Conservation (phyloP, 2,329 filamentous ascomycete genomes). For the Atkinsonella texensis region DNA sequence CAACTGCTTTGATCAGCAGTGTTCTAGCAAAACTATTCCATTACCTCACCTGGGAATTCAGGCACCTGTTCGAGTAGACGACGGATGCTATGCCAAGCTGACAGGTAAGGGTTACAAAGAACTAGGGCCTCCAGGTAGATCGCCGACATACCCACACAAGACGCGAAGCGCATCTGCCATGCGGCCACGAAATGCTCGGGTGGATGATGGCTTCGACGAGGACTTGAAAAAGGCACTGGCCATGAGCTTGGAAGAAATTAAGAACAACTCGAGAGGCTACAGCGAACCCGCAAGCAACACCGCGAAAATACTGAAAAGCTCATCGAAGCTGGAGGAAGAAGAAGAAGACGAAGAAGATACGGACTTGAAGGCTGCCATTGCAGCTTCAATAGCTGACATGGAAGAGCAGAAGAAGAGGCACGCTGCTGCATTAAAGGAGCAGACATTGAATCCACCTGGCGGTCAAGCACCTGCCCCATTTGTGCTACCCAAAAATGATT, state of each 20-base stretch:
- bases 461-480: constrained; percentile 33
- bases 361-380: constrained; percentile 88
- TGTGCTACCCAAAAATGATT: constrained; percentile 71
- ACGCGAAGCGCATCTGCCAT: constrained; percentile 56
- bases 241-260: constrained; percentile 93
- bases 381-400: constrained; percentile 90
- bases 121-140: constrained; percentile 30
- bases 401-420: constrained; percentile 95
- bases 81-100: constrained; percentile 85
- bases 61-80: constrained; percentile 85
- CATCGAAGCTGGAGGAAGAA: constrained; percentile 51
- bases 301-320: constrained; percentile 14
- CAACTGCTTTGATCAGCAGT: constrained; percentile 92
- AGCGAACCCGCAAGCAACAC: constrained; percentile 42
- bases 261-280: constrained; percentile 62
- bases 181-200: constrained; percentile 80
- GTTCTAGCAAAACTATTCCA: constrained; percentile 78
- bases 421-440: constrained; percentile 70
- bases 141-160: constrained; percentile 43
- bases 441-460: constrained; percentile 39
- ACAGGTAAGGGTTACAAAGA: constrained; percentile 51
- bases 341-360: constrained; percentile 51
- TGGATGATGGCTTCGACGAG: constrained; percentile 87
- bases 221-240: constrained; percentile 87
- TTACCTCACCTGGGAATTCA: constrained; percentile 88